phyloP scores from a whole-genome alignment of 495 filamentous ascomycete genomes.

The Haplographium delicatum region DNA sequence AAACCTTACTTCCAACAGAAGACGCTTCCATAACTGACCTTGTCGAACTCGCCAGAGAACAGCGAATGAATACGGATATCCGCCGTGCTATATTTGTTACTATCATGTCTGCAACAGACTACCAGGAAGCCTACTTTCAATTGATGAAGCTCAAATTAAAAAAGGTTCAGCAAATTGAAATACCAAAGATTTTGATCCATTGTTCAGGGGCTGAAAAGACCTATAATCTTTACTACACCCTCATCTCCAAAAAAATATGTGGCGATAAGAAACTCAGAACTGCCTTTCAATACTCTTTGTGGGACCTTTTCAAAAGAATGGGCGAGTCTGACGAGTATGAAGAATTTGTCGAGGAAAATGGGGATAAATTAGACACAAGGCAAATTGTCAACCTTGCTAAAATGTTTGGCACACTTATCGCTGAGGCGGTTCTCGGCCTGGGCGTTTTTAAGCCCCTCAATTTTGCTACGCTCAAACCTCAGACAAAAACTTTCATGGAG shows the following conservation, averaged over 20 bases:
- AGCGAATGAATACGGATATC: conserved; percentile 93
- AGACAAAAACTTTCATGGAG: conserved; percentile 73
- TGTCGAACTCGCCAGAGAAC: conserved; percentile 67
- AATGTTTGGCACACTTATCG: conserved; percentile 73
- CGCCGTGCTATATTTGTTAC: conserved; percentile 88
- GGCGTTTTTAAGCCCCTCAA: conserved; percentile 70
- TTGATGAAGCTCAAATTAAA: conserved; percentile 81
- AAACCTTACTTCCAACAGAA: conserved; percentile 26
- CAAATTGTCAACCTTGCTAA: conserved; percentile 84
- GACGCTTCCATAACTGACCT: conserved; percentile 54
- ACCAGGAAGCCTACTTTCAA: conserved; percentile 71
- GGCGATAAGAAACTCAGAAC: conserved; percentile 65
- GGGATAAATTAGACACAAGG: conserved; percentile 52
- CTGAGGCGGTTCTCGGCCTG: conserved; percentile 57
- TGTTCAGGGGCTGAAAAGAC: conserved; percentile 76
- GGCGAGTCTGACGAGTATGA: conserved; percentile 65
- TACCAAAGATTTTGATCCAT: conserved; percentile 81
- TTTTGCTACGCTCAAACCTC: conserved; percentile 67
- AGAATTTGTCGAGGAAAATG: conserved; percentile 43
- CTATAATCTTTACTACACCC: conserved; percentile 91
- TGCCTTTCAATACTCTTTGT: conserved; percentile 80
- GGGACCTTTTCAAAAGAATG: conserved; percentile 81
- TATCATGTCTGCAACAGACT: conserved; percentile 83
- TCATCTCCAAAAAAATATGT: conserved; percentile 73
- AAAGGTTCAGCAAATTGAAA: conserved; percentile 77